Conservation (phyloP, 306 rosid species). For the Acacia confusa region DNA sequence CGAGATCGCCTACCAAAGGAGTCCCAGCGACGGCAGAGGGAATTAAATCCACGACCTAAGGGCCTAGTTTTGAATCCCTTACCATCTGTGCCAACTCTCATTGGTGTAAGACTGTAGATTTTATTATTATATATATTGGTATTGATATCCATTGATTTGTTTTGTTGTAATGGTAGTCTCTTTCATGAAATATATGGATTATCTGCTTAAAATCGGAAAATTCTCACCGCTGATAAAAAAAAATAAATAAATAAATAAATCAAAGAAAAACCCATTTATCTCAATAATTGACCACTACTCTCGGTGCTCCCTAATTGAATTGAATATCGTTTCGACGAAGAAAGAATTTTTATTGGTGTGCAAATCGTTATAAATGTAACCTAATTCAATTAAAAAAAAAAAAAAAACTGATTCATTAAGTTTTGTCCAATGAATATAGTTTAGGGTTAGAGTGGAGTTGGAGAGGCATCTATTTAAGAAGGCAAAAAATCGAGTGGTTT, state of each 20-base stretch:
- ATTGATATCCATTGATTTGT: background rate
- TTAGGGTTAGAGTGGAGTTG: too few species aligned
- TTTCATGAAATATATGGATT: background rate
- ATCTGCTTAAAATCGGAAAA: background rate
- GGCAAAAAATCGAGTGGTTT: too few species aligned
- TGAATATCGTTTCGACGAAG: background rate
- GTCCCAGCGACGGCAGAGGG: too few species aligned
- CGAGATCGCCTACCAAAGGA: too few species aligned
- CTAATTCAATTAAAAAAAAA: background rate
- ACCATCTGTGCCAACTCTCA: too few species aligned
- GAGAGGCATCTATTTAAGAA: too few species aligned
- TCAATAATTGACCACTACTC: background rate
- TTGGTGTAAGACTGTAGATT: too few species aligned
- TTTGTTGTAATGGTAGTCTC: background rate
- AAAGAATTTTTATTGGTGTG: background rate
- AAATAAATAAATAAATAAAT: too few species aligned
- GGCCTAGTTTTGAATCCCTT: too few species aligned
- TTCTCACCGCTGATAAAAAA: background rate
- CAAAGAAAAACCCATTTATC: background rate
- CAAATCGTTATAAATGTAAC: background rate
- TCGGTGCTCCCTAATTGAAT: background rate
- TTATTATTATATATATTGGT: background rate
- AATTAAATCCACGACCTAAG: too few species aligned
- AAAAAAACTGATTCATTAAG: background rate
- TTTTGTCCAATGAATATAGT: background rate